Evolutionary conservation across 768 basidiomycete species (phyloP).

Genomic region (Boletus sp.): DNA sequence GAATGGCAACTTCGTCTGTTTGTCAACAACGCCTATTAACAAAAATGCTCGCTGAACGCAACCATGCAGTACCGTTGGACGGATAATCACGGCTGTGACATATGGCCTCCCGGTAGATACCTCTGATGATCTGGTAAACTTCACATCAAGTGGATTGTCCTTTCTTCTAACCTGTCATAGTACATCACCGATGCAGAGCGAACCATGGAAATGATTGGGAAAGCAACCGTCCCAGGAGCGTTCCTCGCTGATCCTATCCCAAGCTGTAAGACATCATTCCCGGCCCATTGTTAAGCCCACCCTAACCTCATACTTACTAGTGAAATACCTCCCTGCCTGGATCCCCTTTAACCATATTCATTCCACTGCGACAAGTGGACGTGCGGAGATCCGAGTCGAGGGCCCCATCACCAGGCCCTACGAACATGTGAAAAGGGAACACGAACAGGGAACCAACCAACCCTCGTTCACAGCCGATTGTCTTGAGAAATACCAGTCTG

Average conservation of each 20-base stretch:
- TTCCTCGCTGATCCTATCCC: conserved; percentile 31
- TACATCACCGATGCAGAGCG: conserved; percentile 30
- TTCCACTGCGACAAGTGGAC: conserved; percentile 3
- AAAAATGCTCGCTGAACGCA: background rate
- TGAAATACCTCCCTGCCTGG: conserved; percentile 30
- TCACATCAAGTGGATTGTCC: no score
- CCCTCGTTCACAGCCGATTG: conserved; percentile 21
- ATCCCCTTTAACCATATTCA: conserved; percentile 20
- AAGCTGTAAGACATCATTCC: conserved; percentile 12
- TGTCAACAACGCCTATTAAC: background rate
- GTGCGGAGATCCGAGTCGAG: conserved; percentile 6
- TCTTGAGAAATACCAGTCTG: conserved; percentile 7
- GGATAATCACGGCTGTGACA: conserved; percentile 22
- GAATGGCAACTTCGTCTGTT: conserved; percentile 22
- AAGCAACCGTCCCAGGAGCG: conserved; percentile 28
- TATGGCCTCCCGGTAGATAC: conserved; percentile 25
- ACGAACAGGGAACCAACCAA: conserved; percentile 9
- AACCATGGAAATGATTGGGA: conserved; percentile 25
- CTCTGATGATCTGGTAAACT: conserved; percentile 19
- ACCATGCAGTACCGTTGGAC: conserved; percentile 5
- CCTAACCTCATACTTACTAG: conserved; percentile 6
- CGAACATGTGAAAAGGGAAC: conserved; percentile 22
- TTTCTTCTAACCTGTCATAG: conserved; percentile 12
- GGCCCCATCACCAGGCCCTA: conserved; percentile 16
- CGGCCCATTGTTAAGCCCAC: background rate